Evolutionary conservation across 1,284 basidiomycete species (phyloP).

Genomic region (Phellopilus nigrolimitatus): DNA sequence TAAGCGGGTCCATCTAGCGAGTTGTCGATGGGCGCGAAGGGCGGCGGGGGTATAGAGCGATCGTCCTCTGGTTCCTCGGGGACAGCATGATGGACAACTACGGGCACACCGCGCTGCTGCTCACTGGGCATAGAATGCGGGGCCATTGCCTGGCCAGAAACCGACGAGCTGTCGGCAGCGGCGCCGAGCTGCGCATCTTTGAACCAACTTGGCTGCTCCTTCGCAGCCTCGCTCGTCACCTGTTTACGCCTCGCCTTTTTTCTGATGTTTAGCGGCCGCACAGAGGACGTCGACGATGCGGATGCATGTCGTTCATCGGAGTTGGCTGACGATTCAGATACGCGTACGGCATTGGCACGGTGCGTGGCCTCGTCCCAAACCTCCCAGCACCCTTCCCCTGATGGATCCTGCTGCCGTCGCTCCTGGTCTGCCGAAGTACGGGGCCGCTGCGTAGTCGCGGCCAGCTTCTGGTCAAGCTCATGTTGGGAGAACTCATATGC

Average conservation of each 20-base stretch:
- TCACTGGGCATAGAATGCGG: constrained; percentile 18
- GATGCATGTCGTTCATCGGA: constrained; percentile 12
- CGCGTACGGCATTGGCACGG: constrained; percentile 17
- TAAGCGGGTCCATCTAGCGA: constrained; percentile 38
- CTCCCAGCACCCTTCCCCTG: constrained; percentile 43
- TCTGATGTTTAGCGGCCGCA: constrained; percentile 28
- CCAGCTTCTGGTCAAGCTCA: constrained; percentile 53
- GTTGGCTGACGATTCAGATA: constrained; percentile 3
- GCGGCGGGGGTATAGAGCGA: constrained; percentile 36
- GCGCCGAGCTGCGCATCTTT: constrained; percentile 25
- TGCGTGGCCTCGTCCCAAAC: constrained; percentile 43
- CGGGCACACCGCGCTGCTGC: constrained; percentile 13
- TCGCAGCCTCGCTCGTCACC: constrained; percentile 17
- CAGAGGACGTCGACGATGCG: too few species aligned
- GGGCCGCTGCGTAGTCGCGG: constrained; percentile 39
- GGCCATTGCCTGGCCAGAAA: constrained; percentile 1
- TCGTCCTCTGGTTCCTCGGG: constrained; percentile 27
- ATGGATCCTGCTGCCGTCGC: background rate
- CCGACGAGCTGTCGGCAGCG: background rate
- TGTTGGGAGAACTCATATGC: constrained; percentile 49
- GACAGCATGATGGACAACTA: constrained; percentile 16
- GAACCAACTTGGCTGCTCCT: constrained; percentile 33
- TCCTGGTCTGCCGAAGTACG: constrained; percentile 18
- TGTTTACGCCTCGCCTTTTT: constrained; percentile 25
- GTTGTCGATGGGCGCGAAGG: constrained; percentile 36